Evolutionary conservation across 2,329 filamentous ascomycete species (phyloP).

Genomic region (Neopestalotiopsis sp.): DNA sequence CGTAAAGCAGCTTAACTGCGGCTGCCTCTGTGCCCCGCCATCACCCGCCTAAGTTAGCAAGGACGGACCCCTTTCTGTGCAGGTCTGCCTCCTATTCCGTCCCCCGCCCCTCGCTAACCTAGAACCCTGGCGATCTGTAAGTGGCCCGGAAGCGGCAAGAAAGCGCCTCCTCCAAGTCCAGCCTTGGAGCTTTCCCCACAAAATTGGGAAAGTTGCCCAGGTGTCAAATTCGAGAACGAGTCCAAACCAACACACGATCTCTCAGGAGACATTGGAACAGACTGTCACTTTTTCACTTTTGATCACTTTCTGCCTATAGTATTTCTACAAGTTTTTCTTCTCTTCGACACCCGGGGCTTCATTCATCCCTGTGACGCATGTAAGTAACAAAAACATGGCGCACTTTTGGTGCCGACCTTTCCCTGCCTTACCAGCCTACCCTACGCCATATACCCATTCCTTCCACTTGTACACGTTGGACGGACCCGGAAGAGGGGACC

Average conservation of each 20-base stretch:
- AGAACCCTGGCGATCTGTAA: slow-evolving; percentile 11
- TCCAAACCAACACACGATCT: background rate
- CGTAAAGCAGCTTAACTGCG: background rate
- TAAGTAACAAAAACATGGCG: background rate
- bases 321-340: background rate
- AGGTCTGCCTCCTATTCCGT: background rate
- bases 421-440: background rate
- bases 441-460: background rate
- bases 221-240: slow-evolving; percentile 17
- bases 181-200: slow-evolving; percentile 18
- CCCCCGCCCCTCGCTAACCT: slow-evolving; percentile 14
- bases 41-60: background rate
- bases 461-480: background rate
- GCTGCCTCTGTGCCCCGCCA: background rate
- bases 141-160: slow-evolving; percentile 7
- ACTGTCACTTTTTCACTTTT: background rate
- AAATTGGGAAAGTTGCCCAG: slow-evolving; percentile 17
- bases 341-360: background rate
- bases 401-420: background rate
- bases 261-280: background rate
- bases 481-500: background rate
- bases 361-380: background rate
- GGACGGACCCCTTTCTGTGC: slow-evolving; percentile 11
- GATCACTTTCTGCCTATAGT: background rate
- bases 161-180: background rate